Evolutionary conservation across 179 eudicot species (phyloP), one percentile per base, ranked within the genome.

Genomic region (Silene noctiflora): DNA sequence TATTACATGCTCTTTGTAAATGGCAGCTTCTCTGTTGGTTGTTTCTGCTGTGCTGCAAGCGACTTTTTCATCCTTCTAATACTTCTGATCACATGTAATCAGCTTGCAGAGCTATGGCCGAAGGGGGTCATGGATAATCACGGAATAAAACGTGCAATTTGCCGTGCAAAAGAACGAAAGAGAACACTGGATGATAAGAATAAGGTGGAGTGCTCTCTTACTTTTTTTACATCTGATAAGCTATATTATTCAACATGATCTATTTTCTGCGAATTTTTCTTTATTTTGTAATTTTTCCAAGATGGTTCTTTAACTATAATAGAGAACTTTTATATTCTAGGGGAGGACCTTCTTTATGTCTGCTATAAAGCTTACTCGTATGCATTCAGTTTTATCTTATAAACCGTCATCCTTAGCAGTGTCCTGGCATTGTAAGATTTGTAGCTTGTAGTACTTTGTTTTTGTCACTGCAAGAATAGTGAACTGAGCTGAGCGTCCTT

Each of bases 51-150:
- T 51, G 14, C 19, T 51, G 58, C 58, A 33, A 14, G 0, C 5
- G 17, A 51, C 14, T 48, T 81, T 51, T 69, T 74, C 6, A 21
- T 12, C 76, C 83, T 33, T 31, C 4, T 17, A 33, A 3, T 61
- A 19, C 60, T 53, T 69, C 39, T 69, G 11, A 27, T 77, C 22
- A 68, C 7, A 19, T 27, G 10, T 51, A 67, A 51, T 88, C 91
- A 94, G 98, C 96, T 94, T 80, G 90, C 97, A 21, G 86, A 85
- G 75, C 76, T 91, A 68, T 94, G 98, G 98, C 97, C 98, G 1
- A 85, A 81, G 78, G 97, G 97, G 71, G 81, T 78, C 69, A 91
- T 94, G 97, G 96, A 92, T 84, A 89, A 88, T 74, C 90, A 92
- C 83, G 97, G 98, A 67, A 91, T 94, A 21, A 94, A 94, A 79